A percentile compares a stretch with the other conserved stretches of the same genome.
Conservation (phyloP, 208 protist genomes). For the Trypanosoma cruzi region DNA sequence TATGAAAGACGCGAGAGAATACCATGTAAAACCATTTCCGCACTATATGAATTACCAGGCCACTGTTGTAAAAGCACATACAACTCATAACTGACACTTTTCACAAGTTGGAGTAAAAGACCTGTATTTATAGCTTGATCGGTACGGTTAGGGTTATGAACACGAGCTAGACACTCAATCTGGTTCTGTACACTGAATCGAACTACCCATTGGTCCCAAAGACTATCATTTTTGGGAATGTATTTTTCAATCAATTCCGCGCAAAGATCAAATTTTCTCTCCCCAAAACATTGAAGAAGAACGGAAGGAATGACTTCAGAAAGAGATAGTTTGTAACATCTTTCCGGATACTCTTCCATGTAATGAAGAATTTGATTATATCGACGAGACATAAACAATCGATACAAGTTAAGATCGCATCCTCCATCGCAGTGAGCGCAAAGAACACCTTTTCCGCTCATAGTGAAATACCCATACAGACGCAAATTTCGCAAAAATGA, state of each 20-base stretch:
- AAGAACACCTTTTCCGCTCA: conserved; percentile 15
- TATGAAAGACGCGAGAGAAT: conserved; percentile 22
- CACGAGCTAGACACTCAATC: conserved; percentile 14
- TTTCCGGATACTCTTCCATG: conserved; percentile 24
- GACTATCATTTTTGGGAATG: conserved; percentile 1
- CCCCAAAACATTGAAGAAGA: conserved; percentile 31
- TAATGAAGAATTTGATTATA: conserved; percentile 30
- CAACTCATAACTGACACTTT: conserved; percentile 6
- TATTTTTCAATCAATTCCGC: conserved; percentile 29
- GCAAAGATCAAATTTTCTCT: conserved; percentile 28
- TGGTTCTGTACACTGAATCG: conserved; percentile 23
- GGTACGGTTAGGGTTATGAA: conserved; percentile 13
- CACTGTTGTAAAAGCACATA: conserved; percentile 24
- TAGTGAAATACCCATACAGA: conserved; percentile 18
- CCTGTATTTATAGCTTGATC: conserved; percentile 20
- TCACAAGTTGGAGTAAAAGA: conserved; percentile 30
- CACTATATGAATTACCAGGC: conserved; percentile 15
- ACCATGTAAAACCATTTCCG: conserved; percentile 19
- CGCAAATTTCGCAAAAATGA: conserved; percentile 14
- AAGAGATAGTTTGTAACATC: conserved; percentile 26
- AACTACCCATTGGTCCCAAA: conserved; percentile 27
- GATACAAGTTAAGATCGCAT: conserved; percentile 33
- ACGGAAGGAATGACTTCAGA: conserved; percentile 20
- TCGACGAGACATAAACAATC: conserved; percentile 30
- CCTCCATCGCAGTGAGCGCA: conserved; percentile 30